Conservation (phyloP, 2,329 filamentous ascomycete genomes). For the Aspergillus ruber region DNA sequence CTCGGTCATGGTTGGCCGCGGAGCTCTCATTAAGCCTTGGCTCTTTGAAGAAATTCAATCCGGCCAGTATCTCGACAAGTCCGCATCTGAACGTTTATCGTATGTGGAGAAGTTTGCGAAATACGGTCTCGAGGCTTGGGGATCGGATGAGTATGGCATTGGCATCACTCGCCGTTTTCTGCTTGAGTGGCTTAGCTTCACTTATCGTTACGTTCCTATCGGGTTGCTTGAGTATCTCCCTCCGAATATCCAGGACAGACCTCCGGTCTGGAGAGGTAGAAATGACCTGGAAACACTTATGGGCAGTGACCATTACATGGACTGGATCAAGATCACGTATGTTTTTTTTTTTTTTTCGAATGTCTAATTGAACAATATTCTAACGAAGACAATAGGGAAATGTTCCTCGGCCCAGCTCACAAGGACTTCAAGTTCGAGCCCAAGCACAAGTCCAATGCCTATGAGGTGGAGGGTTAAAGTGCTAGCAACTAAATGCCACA, state of each 20-base stretch:
- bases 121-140: constrained; percentile 91
- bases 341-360: constrained; percentile 30
- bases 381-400: constrained; percentile 59
- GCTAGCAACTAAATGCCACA: background rate
- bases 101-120: constrained; percentile 86
- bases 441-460: constrained; percentile 94
- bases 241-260: constrained; percentile 80
- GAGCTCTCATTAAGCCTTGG: constrained; percentile 96
- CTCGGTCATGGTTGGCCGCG: constrained; percentile 94
- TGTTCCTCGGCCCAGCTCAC: constrained; percentile 91
- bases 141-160: constrained; percentile 87
- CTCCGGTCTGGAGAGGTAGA: constrained; percentile 74
- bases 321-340: constrained; percentile 98
- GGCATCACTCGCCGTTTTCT: constrained; percentile 87
- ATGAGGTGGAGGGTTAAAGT: constrained; percentile 61
- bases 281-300: constrained; percentile 92
- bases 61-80: constrained; percentile 93
- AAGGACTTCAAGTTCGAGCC: constrained; percentile 90
- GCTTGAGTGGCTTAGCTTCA: constrained; percentile 92
- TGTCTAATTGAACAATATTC: constrained; percentile 2
- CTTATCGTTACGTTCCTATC: constrained; percentile 83
- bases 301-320: constrained; percentile 83
- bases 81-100: constrained; percentile 72
- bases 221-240: constrained; percentile 84
- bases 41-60: constrained; percentile 92